A percentile compares a stretch with the other conserved stretches of the same genome.
phyloP scores from a whole-genome alignment of 352 stramenopile genomes.

The Pelagophyceae sp. region DNA sequence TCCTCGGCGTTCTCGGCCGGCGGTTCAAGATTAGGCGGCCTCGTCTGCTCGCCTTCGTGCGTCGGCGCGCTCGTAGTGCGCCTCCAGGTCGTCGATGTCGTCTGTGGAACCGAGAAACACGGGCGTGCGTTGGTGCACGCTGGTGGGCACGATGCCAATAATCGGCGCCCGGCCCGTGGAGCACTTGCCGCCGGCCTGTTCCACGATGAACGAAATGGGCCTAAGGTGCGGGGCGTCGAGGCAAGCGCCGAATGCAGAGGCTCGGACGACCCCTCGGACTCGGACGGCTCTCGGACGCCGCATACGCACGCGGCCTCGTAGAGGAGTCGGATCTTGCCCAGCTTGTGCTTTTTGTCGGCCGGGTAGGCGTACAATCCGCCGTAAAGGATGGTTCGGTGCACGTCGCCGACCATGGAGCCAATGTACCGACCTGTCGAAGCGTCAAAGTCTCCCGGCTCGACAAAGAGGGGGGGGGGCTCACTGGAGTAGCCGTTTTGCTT shows the following conservation, averaged over 20 bases:
- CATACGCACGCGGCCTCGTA: slow-evolving; percentile 79
- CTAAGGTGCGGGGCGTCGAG: neutral
- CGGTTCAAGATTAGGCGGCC: too few relatives aligned
- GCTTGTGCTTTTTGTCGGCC: slow-evolving; percentile 63
- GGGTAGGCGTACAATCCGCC: slow-evolving; percentile 96
- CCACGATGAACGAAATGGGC: slow-evolving; percentile 83
- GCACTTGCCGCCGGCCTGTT: slow-evolving; percentile 69
- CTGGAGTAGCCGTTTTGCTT: slow-evolving; percentile 65
- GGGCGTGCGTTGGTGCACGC: slow-evolving; percentile 47
- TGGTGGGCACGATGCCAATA: slow-evolving; percentile 36
- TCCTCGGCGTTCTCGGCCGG: too few relatives aligned
- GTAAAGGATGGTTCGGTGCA: slow-evolving; percentile 95
- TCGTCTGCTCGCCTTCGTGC: too few relatives aligned
- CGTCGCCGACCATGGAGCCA: slow-evolving; percentile 94
- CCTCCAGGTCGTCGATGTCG: slow-evolving; percentile 48
- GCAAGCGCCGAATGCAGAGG: too few relatives aligned
- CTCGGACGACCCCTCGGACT: too few relatives aligned
- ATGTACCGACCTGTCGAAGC: slow-evolving; percentile 95
- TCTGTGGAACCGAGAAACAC: slow-evolving; percentile 50
- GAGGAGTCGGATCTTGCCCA: slow-evolving; percentile 86
- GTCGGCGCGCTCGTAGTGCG: too few relatives aligned
- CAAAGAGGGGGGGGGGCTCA: too few relatives aligned
- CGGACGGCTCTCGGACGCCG: too few relatives aligned
- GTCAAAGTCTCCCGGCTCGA: too few relatives aligned
- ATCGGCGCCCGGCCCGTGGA: slow-evolving; percentile 51